These are phyloP conservation scores for Shiraia bambusicola DNA, from an alignment of 2,329 filamentous ascomycete genomes.

Conservation along the genomic window DNA sequence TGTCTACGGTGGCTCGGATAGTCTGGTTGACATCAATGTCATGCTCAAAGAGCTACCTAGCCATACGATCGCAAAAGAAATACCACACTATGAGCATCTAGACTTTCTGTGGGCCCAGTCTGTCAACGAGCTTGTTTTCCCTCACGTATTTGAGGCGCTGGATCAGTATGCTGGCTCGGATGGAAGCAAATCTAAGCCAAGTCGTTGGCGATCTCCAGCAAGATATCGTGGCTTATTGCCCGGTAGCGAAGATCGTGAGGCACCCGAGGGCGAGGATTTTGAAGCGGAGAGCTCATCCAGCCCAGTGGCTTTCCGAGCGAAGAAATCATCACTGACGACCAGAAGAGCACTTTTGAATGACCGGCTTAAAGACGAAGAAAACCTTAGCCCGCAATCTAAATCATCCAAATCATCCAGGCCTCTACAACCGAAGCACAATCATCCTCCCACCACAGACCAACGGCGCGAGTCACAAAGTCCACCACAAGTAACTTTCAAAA, in stretches of 20 bases:
- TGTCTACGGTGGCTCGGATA: conserved; percentile 91
- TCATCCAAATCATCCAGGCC: conserved; percentile 6
- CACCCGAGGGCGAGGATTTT: conserved; percentile 26
- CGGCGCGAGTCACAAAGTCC: conserved; percentile 15
- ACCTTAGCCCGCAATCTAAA: conserved; percentile 3
- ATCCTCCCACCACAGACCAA: conserved; percentile 6
- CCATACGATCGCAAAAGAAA: conserved; percentile 81
- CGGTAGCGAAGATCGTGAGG: conserved; percentile 21
- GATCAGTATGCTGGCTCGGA: conserved; percentile 58
- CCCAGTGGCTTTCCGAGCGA: conserved; percentile 18
- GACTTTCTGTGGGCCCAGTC: conserved; percentile 95
- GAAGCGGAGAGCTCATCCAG: conserved; percentile 31
- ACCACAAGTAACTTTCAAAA: conserved; percentile 21
- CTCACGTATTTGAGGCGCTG: conserved; percentile 86
- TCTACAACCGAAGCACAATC: conserved; percentile 8
- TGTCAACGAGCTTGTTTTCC: conserved; percentile 81
- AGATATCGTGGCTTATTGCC: conserved; percentile 31
- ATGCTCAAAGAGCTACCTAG: conserved; percentile 87
- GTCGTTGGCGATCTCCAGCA: conserved; percentile 29
- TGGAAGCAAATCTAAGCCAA: conserved; percentile 20
- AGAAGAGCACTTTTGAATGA: conserved; percentile 11
- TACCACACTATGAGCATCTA: conserved; percentile 92
- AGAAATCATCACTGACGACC: conserved; percentile 26
- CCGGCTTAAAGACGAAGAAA: conserved; percentile 5
- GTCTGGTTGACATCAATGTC: conserved; percentile 86